Base-by-base conservation (phyloP, 1,139 yeast species). In the Williopsis jadinii region DNA sequence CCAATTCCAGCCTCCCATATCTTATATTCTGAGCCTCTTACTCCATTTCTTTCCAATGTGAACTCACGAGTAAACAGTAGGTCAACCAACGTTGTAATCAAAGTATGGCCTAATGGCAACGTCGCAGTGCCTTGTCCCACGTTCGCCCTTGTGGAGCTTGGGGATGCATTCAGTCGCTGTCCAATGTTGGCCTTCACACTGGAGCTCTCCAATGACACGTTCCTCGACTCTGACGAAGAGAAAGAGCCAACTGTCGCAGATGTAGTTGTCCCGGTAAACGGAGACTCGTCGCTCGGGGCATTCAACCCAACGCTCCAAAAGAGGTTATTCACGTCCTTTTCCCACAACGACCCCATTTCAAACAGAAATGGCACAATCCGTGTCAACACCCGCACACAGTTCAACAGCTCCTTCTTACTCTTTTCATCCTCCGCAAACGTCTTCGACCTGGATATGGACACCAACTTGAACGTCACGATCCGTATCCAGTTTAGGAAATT, bases 1-100 rank as follows among this genome's bases (percentile, higher is more conserved):
- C 88, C 94, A 34, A 86, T 70, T 2, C 95, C 95, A 0, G 85
- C 77, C 52, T 84, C 94, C 95, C 95, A 85, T 3, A 81, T 52
- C 41, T 59, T 41, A 50, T 55, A 51, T 46, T 67, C 62, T 32
- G 62, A 41, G 42, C 64, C 58, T 54, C 51, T 39, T 13, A 51
- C 43, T 26, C 43, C 49, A 34, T 35, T 41, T 11, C 50, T 34
- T 6, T 60, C 59, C 3, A 78, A 57, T 0, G 94, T 79, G 54
- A 84, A 84, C 1, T 77, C 81, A 29, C 71, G 67, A 38, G 72
- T 69, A 56, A 84, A 84, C 30, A 85, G 60, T 37, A 84, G 59
- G 33, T 72, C 70, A 8, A 80, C 64, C 11, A 77, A 61, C 0
- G 72, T 55, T 12, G 64, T 63, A 1, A 80, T 50, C 24, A 85